Base-by-base conservation (phyloP, 345 rosid genomes). In the Dimocarpus longan region DNA sequence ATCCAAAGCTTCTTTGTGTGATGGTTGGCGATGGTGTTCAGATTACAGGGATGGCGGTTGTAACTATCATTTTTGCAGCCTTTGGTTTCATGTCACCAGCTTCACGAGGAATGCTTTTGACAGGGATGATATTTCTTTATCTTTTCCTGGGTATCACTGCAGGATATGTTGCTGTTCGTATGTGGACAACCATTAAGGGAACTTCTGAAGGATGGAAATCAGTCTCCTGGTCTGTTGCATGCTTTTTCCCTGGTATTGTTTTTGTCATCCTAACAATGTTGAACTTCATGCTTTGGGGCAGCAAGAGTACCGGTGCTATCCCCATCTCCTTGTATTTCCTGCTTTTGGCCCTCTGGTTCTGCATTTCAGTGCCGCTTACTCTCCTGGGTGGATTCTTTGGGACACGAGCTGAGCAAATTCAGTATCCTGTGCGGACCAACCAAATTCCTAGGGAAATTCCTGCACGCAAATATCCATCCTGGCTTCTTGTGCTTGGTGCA, bases 401-500 rank as follows among this genome's bases (percentile, higher is more conserved):
- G 66, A 90, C 93, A 2, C 79, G 86, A 64, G 91, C 95, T 37
- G 95, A 90, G 84, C 87, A 85, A 56, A 93, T 91, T 75, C 82
- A 82, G 26, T 91, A 83, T 59, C 93, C 97, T 13, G 92, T 93
- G 19, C 78, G 93, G 73, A 89, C 95, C 76, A 90, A 91, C 86
- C 95, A 89, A 89, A 91, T 93, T 42, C 97, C 97, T 10, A 83
- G 97, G 85, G 97, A 91, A 84, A 91, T 93, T 73, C 97, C 97
- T 66, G 93, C 90, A 65, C 90, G 91, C 71, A 93, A 91, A 77
- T 93, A 91, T 81, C 97, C 97, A 32, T 91, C 95, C 52, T 93
- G 95, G 95, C 92, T 91, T 74, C 93, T 93, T 66, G 97, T 93
- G 65, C 95, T 93, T 5, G 97, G 97, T 72, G 95, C 97, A 71